phyloP scores from a whole-genome alignment of 495 filamentous ascomycete genomes.

The Pseudoneurospora amorphoporcata region DNA sequence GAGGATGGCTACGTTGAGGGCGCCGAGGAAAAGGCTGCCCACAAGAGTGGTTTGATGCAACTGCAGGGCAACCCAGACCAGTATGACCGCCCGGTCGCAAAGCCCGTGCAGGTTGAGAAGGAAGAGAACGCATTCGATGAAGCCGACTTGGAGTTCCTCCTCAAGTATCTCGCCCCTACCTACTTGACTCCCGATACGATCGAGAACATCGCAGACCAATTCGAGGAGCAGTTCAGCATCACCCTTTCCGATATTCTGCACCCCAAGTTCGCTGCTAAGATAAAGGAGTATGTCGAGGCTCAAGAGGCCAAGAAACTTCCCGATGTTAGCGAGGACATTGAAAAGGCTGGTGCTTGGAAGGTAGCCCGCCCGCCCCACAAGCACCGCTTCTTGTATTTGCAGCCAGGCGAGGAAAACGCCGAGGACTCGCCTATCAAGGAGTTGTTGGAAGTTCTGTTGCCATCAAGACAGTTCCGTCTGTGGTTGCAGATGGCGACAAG shows the following conservation, averaged over 20 bases:
- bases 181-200: constrained; percentile 94
- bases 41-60: constrained; percentile 82
- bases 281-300: constrained; percentile 57
- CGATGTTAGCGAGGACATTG: constrained; percentile 44
- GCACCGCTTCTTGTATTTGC: constrained; percentile 79
- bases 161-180: constrained; percentile 77
- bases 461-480: constrained; percentile 77
- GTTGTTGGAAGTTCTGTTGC: constrained; percentile 66
- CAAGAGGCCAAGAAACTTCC: constrained; percentile 45
- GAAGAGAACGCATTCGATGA: constrained; percentile 48
- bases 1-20: constrained; percentile 89
- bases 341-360: constrained; percentile 49
- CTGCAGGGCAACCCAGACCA: constrained; percentile 82
- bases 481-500: constrained; percentile 79
- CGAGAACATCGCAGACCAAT: constrained; percentile 66
- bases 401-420: constrained; percentile 24
- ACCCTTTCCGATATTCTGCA: constrained; percentile 68
- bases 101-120: constrained; percentile 42
- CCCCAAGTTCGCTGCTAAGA: constrained; percentile 56
- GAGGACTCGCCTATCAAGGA: constrained; percentile 55
- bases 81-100: constrained; percentile 68
- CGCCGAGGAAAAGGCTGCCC: constrained; percentile 75
- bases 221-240: constrained; percentile 72
- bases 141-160: constrained; percentile 71
- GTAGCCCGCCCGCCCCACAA: constrained; percentile 89